phyloP scores from a whole-genome alignment of 2,329 filamentous ascomycete genomes.

The Sporothrix inflata region DNA sequence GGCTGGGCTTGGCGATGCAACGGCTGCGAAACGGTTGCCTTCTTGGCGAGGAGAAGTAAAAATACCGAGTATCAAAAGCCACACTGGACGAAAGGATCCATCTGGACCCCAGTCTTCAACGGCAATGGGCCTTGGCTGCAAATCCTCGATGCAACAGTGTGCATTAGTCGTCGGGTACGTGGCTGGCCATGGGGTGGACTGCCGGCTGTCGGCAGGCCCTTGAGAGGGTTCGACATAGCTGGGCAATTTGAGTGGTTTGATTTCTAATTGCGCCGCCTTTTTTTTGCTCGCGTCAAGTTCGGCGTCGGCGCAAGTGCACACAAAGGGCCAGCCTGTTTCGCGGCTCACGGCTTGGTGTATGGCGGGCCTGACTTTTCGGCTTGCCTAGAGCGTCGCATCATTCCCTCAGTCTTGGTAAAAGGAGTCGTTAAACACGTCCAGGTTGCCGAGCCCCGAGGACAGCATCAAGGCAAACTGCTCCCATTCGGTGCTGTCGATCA shows the following conservation, averaged over 20 bases:
- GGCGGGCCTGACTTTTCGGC: not conserved
- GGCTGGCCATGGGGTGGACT: not conserved
- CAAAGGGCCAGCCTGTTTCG: too few species aligned
- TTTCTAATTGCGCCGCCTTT: too few species aligned
- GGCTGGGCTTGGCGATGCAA: not conserved
- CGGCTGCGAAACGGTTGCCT: not conserved
- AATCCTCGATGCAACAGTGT: not conserved
- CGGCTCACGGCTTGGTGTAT: not conserved
- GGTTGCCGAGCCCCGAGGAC: conserved; percentile 5
- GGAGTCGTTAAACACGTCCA: conserved; percentile 2
- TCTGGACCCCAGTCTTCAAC: not conserved
- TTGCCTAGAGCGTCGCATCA: not conserved
- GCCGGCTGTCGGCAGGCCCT: not conserved
- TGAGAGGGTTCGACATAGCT: not conserved
- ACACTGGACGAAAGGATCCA: not conserved
- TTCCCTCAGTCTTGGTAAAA: not conserved
- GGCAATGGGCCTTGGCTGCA: not conserved
- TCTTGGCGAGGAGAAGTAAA: not conserved
- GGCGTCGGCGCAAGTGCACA: too few species aligned
- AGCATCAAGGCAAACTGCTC: conserved; percentile 21
- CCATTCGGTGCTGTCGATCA: conserved; percentile 16
- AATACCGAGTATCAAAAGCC: not conserved
- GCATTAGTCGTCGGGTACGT: not conserved
- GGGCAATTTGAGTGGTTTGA: too few species aligned
- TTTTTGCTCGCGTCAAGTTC: too few species aligned